Conservation (phyloP, 768 basidiomycete genomes). For the Russula griseocarnosa region DNA sequence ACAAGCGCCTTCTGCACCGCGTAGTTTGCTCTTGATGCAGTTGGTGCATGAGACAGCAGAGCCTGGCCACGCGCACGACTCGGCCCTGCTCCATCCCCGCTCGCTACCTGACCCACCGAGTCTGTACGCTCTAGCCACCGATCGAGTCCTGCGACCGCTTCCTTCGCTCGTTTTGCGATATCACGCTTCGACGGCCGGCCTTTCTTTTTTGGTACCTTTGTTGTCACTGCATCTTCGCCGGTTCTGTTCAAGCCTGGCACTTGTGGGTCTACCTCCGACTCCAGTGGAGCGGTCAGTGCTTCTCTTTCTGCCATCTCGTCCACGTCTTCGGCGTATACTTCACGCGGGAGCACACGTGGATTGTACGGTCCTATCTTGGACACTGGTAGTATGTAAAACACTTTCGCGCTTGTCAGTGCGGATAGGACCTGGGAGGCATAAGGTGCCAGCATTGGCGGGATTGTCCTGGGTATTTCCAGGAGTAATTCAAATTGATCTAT, state of each 20-base stretch:
- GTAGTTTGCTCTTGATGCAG: conserved; percentile 43
- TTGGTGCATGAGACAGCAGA: conserved; percentile 34
- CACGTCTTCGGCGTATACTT: conserved; percentile 49
- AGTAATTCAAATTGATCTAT: conserved; percentile 58
- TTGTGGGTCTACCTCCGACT: not conserved
- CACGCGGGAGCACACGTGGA: conserved; percentile 66
- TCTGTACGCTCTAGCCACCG: conserved; percentile 48
- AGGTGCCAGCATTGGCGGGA: conserved; percentile 48
- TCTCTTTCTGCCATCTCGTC: conserved; percentile 5
- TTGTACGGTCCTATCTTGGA: conserved; percentile 49
- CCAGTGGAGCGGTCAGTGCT: not conserved
- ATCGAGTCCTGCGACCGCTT: conserved; percentile 50
- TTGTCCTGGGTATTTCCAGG: conserved; percentile 43
- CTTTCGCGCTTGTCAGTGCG: conserved; percentile 43
- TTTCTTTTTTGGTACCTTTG: conserved; percentile 26
- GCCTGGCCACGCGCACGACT: conserved; percentile 28
- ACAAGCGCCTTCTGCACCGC: conserved; percentile 41
- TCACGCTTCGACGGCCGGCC: conserved; percentile 28
- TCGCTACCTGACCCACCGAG: not conserved
- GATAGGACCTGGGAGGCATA: conserved; percentile 49
- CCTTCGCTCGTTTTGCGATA: conserved; percentile 27
- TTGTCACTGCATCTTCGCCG: not conserved
- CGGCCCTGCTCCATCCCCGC: conserved; percentile 4
- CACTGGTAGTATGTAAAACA: conserved; percentile 59
- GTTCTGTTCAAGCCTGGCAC: not conserved